Base-by-base conservation (phyloP, 2,329 filamentous ascomycete species). In the Fusarium sp. region DNA sequence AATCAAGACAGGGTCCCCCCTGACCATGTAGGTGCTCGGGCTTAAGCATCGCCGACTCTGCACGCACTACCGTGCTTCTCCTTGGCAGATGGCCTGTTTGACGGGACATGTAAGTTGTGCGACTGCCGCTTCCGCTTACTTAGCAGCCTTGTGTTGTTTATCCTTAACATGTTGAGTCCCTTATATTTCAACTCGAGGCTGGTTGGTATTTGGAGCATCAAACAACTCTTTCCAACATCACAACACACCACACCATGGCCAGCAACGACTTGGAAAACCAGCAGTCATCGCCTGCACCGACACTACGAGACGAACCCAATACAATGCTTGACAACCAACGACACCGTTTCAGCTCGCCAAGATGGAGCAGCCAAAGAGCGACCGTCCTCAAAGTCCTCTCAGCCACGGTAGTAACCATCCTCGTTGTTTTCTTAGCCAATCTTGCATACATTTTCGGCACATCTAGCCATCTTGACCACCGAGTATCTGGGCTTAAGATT, bases 361-460 rank as follows among this genome's bases (percentile, higher is more conserved):
- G 45, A 28, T 68, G 64, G 67, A 51, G 29, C 10, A 54, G 47
- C 31, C 56, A 41, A 43, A 53, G 34, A 42, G 49, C 22, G 24
- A 41, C 52, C 6, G 39, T 47, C n/a, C 1, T 43, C 34, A 67
- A 58, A 32, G 46, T 69, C 6, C 58, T 70, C 0, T 58, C 62
- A 24, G 63, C 51, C n/a, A 10, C 55, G n/a, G 58, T 65, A 45
- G 44, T 64, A 0, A 49, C 54, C 13, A 48, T 70, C 12, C 57
- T 69, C 32, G 40, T 70, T 10, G 34, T 70, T 7, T 70, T 70
- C 44, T 45, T 70, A 4, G 68, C 59, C 29, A 64, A 70, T 13
- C 62, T 70, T n/a, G 67, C 68, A 5, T 78, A 77, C 32, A 69
- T 78, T 15, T 77, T 75, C 34, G 76, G 76, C 19, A 19, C 19